phyloP scores from a whole-genome alignment of 768 basidiomycete genomes.

The Cytidiella melzeri region DNA sequence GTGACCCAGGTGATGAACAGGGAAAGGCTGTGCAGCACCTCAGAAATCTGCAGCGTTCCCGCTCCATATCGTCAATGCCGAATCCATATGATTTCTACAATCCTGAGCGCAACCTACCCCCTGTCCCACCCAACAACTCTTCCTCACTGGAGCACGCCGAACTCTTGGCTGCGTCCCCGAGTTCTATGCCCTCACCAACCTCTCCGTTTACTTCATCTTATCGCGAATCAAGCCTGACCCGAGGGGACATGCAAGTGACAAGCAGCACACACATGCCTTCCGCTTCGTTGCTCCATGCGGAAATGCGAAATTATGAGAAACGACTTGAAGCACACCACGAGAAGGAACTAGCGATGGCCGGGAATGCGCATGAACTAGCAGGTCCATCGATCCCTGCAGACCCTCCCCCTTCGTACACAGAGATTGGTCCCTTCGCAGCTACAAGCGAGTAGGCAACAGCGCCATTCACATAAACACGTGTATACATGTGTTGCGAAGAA shows the following conservation, averaged over 20 bases:
- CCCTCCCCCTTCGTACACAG: slow-evolving; percentile 17
- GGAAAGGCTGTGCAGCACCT: not conserved
- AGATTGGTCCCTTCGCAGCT: not conserved
- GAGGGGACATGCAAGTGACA: slow-evolving; percentile 3
- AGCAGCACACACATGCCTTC: slow-evolving; percentile 6
- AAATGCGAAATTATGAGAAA: slow-evolving; percentile 20
- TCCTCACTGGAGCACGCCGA: not conserved
- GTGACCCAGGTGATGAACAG: not conserved
- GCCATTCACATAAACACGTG: not conserved
- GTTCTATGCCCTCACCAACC: not conserved
- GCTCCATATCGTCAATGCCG: slow-evolving; percentile 11
- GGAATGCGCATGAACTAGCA: not conserved
- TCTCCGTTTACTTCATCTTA: not conserved
- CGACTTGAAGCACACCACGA: slow-evolving; percentile 20
- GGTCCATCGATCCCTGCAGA: slow-evolving; percentile 13
- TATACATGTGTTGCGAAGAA: no score
- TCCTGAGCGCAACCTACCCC: slow-evolving; percentile 3
- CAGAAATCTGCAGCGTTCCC: not conserved
- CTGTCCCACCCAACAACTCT: not conserved
- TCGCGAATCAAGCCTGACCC: not conserved
- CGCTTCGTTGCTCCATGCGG: slow-evolving; percentile 11
- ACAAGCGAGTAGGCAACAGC: not conserved
- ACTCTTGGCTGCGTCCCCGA: not conserved
- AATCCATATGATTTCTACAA: slow-evolving; percentile 9
- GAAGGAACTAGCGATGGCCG: slow-evolving; percentile 14